Evolutionary conservation across 2,329 filamentous ascomycete genomes (phyloP).

Genomic region (Sclerotinia minor): DNA sequence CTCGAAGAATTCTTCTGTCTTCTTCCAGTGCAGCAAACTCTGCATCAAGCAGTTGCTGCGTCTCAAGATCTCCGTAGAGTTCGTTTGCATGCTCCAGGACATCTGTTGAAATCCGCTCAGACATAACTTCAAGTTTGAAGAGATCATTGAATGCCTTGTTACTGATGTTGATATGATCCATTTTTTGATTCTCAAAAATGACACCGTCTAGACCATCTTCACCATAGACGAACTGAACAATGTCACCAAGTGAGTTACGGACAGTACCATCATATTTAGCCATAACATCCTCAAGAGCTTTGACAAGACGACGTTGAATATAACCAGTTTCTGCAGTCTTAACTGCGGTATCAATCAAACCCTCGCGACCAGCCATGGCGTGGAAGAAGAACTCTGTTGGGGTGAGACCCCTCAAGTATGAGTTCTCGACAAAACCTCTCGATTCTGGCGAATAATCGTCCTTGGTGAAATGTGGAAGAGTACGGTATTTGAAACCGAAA

Average conservation of each 20-base stretch:
- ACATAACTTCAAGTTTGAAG: constrained; percentile 85
- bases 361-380: constrained; percentile 99
- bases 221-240: constrained; percentile 96
- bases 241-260: constrained; percentile 92
- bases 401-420: constrained; percentile 91
- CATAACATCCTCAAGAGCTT: constrained; percentile 96
- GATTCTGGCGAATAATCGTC: constrained; percentile 98
- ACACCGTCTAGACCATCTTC: constrained; percentile 95
- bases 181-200: constrained; percentile 87
- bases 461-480: constrained; percentile 96
- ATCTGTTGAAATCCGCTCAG: constrained; percentile 60
- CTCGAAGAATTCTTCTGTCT: constrained; percentile 75
- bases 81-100: constrained; percentile 84
- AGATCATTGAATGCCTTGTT: constrained; percentile 74
- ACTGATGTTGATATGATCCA: constrained; percentile 83
- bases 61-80: constrained; percentile 81
- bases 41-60: constrained; percentile 81
- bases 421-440: constrained; percentile 97
- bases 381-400: constrained; percentile 99
- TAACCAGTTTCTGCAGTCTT: constrained; percentile 99
- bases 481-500: constrained; percentile 98
- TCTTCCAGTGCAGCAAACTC: constrained; percentile 78
- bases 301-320: constrained; percentile 96
- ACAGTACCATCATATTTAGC: constrained; percentile 98
- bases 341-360: constrained; percentile 98